Percentiles rank a stretch among this genome's conserved stretches.
These are phyloP conservation scores for Arabidopsis thaliana DNA, from an alignment of 345 rosid species.

Conservation along the genomic window TAIR10.1 NC_003070.9:4670501-4671000, in stretches of 20 bases:
- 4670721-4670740: slow-evolving; percentile 53
- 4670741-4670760: slow-evolving; percentile 52
- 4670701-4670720: slow-evolving; percentile 55
- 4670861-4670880: slow-evolving; percentile 43
- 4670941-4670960: slow-evolving; percentile 54
- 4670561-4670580: slow-evolving; percentile 79
- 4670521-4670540: slow-evolving; percentile 49
- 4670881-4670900: slow-evolving; percentile 46
- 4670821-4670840: slow-evolving; percentile 55
- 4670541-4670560: slow-evolving; percentile 63
- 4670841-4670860: slow-evolving; percentile 51
- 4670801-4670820: slow-evolving; percentile 67
- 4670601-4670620: slow-evolving; percentile 42
- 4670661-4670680: slow-evolving; percentile 61
- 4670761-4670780: slow-evolving; percentile 52
- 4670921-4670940: slow-evolving; percentile 72
- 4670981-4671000: slow-evolving; percentile 49
- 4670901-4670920: slow-evolving; percentile 57
- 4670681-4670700: slow-evolving; percentile 65
- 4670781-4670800: slow-evolving; percentile 66
- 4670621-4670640: slow-evolving; percentile 56
- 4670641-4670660: slow-evolving; percentile 55
- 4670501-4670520: slow-evolving; percentile 66
- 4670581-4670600: slow-evolving; percentile 65
- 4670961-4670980: slow-evolving; percentile 56